These are phyloP conservation scores for Colletotrichum eremochloae DNA, from an alignment of 2,329 filamentous ascomycete genomes.

Conservation along the genomic window DNA sequence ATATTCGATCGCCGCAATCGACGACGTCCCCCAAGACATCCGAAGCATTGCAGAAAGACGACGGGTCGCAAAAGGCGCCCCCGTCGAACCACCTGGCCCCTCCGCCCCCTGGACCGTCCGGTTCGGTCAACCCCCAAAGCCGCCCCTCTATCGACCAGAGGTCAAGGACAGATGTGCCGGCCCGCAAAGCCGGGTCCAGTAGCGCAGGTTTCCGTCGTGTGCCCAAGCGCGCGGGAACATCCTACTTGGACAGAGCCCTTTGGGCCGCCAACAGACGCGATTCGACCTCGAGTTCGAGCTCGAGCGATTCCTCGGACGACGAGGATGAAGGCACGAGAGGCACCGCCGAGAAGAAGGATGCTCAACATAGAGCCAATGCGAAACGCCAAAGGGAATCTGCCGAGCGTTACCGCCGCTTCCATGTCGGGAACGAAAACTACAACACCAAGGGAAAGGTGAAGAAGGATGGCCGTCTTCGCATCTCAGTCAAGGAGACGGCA, in stretches of 20 bases:
- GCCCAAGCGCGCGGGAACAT: constrained; percentile 47
- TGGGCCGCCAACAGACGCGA: constrained; percentile 43
- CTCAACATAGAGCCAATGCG: constrained; percentile 19
- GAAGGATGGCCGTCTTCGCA: constrained; percentile 77
- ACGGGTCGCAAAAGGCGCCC: constrained; percentile 30
- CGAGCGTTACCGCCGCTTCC: constrained; percentile 66
- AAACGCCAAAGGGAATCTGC: constrained; percentile 39
- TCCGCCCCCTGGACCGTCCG: constrained; percentile 3
- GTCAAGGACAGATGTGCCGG: constrained; percentile 44
- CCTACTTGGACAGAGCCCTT: constrained; percentile 48
- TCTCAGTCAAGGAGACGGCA: constrained; percentile 78
- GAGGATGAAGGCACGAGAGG: constrained; percentile 28
- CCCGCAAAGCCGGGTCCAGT: constrained; percentile 29
- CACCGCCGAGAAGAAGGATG: constrained; percentile 22
- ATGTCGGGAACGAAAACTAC: constrained; percentile 74
- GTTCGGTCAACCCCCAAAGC: background rate
- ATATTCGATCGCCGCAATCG: constrained; percentile 2
- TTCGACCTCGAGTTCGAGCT: constrained; percentile 43
- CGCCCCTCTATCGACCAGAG: constrained; percentile 44
- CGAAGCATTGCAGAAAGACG: background rate
- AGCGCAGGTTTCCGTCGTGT: constrained; percentile 40
- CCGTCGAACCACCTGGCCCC: constrained; percentile 37
- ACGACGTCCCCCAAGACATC: constrained; percentile 5
- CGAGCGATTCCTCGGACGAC: constrained; percentile 47
- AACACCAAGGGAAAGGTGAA: constrained; percentile 75